These are phyloP conservation scores for Monoraphidium neglectum DNA, from an alignment of 139 green algal species.

Conservation along the genomic window DNA sequence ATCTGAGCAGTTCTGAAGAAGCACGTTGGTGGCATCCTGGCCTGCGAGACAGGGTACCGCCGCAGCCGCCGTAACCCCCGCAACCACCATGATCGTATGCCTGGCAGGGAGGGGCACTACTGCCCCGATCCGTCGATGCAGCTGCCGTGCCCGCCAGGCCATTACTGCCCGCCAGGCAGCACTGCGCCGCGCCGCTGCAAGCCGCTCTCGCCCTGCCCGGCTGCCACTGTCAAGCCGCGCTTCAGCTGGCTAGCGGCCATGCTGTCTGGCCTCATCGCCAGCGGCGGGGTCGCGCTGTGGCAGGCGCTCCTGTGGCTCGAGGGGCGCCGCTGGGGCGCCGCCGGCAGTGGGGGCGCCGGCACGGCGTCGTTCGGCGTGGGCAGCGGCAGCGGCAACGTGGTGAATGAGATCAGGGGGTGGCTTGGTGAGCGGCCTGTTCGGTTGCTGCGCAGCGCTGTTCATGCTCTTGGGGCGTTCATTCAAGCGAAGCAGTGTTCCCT, in stretches of 20 bases:
- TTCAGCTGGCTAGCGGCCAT: conserved; percentile 36
- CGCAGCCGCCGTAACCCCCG: too few species aligned
- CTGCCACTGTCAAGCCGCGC: conserved; percentile 32
- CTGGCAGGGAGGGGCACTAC: conserved; percentile 35
- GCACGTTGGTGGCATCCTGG: too few species aligned
- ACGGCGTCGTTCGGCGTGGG: too few species aligned
- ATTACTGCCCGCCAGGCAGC: conserved; percentile 36
- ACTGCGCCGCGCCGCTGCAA: conserved; percentile 28
- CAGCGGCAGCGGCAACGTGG: too few species aligned
- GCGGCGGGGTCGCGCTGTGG: not conserved
- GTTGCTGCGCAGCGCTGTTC: too few species aligned
- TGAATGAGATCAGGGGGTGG: too few species aligned
- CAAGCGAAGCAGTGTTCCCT: too few species aligned
- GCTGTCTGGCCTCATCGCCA: conserved; percentile 14
- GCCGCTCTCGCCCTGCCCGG: conserved; percentile 39
- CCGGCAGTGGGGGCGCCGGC: not conserved
- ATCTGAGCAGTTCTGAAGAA: too few species aligned
- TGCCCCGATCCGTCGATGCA: conserved; percentile 13
- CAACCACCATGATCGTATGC: too few species aligned
- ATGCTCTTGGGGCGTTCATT: too few species aligned
- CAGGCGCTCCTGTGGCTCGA: conserved; percentile 6
- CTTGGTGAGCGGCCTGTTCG: too few species aligned
- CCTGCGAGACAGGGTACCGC: too few species aligned
- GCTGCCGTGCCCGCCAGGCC: conserved; percentile 24
- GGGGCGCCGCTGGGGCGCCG: not conserved